Conservation (phyloP, 495 filamentous ascomycete genomes). For the Haplographium delicatum region DNA sequence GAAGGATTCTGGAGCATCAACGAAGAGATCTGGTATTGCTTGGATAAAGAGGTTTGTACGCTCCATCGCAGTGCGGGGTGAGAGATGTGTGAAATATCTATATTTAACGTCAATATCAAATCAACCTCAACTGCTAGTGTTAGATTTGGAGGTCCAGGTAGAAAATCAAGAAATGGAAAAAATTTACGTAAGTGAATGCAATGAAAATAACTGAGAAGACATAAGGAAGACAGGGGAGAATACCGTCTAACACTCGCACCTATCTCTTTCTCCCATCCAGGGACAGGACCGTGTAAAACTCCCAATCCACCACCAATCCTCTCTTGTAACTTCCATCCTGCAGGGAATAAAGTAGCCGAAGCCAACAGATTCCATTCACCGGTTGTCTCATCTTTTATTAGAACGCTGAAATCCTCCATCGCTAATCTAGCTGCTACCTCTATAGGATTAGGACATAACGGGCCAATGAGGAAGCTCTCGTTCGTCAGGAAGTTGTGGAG, state of each 20-base stretch:
- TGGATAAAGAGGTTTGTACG: slow-evolving; percentile 51
- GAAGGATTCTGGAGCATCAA: slow-evolving; percentile 37
- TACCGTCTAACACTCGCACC: slow-evolving; percentile 48
- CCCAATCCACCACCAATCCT: slow-evolving; percentile 51
- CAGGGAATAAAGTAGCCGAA: slow-evolving; percentile 52
- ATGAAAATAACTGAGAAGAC: not conserved
- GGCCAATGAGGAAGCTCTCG: slow-evolving; percentile 39
- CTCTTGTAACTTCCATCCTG: slow-evolving; percentile 50
- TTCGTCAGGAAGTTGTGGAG: slow-evolving; percentile 46
- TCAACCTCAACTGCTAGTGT: no score
- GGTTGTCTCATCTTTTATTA: slow-evolving; percentile 46
- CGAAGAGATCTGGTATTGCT: slow-evolving; percentile 37
- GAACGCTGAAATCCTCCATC: slow-evolving; percentile 54
- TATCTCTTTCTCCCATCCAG: slow-evolving; percentile 49
- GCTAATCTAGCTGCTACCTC: slow-evolving; percentile 52
- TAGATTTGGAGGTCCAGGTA: no score
- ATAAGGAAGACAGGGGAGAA: slow-evolving; percentile 17
- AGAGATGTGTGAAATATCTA: slow-evolving; percentile 46
- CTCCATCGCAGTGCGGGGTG: slow-evolving; percentile 44
- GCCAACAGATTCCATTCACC: slow-evolving; percentile 42
- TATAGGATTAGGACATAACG: slow-evolving; percentile 36
- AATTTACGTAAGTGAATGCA: not conserved
- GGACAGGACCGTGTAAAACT: slow-evolving; percentile 46
- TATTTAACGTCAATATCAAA: no score
- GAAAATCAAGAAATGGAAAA: no score